Conservation (phyloP, 352 stramenopile genomes). For the Globisporangium uncinulatum region DNA sequence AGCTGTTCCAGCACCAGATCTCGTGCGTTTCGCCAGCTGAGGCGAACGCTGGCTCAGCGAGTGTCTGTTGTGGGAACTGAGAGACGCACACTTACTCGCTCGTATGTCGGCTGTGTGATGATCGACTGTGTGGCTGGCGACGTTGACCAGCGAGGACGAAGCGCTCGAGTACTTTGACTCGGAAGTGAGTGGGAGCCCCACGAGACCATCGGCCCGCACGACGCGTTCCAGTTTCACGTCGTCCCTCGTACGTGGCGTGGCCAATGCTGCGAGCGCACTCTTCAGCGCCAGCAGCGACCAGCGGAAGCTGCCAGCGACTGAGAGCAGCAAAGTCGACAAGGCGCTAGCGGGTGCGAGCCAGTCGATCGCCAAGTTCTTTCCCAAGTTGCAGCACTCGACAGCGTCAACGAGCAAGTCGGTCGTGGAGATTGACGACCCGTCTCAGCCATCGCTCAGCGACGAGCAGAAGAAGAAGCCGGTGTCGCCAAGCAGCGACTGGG, state of each 20-base stretch:
- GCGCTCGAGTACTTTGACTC: conserved; percentile 5
- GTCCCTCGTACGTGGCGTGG: conserved; percentile 10
- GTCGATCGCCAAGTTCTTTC: conserved; percentile 12
- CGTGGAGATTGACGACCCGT: conserved; percentile 15
- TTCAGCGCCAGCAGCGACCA: neutral
- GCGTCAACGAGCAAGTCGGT: neutral
- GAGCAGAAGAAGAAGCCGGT: neutral
- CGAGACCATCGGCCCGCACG: neutral
- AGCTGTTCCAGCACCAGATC: conserved; percentile 29
- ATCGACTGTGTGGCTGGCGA: neutral
- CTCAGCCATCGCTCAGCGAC: neutral
- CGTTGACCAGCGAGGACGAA: neutral
- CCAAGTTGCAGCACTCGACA: neutral
- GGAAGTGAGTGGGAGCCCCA: conserved; percentile 1
- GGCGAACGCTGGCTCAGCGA: too few relatives aligned
- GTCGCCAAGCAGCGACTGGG: neutral
- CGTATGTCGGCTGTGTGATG: too few relatives aligned
- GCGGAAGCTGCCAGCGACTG: neutral
- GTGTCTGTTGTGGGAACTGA: too few relatives aligned
- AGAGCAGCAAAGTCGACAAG: neutral
- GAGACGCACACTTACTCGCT: too few relatives aligned
- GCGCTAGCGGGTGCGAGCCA: neutral
- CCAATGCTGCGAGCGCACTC: neutral
- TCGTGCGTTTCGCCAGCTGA: conserved; percentile 20
- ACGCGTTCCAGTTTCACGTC: conserved; percentile 6